Base-by-base conservation (phyloP, 768 basidiomycete genomes). In the Psilocybe subaeruginosa region DNA sequence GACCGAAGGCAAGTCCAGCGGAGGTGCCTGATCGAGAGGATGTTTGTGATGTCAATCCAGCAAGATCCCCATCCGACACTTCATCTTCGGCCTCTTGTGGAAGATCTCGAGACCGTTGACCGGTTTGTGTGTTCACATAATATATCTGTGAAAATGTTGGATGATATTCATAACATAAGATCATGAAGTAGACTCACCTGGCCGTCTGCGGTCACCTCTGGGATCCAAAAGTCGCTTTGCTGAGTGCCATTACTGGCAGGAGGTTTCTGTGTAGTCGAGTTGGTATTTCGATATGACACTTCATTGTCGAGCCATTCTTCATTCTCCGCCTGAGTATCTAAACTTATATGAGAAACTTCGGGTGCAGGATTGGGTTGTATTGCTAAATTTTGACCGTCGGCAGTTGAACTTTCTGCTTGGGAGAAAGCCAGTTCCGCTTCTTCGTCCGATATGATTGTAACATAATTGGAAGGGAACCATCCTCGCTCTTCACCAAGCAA, bases 401-500 rank as follows among this genome's bases (percentile, higher is more conserved):
- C 67, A 41, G 79, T 77, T 23, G 82, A 75, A 33, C 75, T 73
- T 58, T 87, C 82, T 27, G 82, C 78, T 56, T 78, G 79, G 8
- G 84, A 77, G 64, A 90, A 81, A 9, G 82, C 85, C 23, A 82
- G 73, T 61, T 93, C 93, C 2, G 88, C 92, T 69, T 93, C 92
- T 69, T 92, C 89, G 63, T 93, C 91, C 27, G 86, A 82, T 58
- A 98, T 87, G 48, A 85, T 72, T 50, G 80, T 77, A 48, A 97
- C 95, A 78, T 97, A 99, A 78, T 99, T 99, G 66, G 92, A 93
- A 19, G 97, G 97, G 75, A 99, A 97, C 94, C 94, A 97, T 59
- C 97, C 97, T 54, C 97, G 87, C 73, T 92, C 90, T 57, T 93
- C 91, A 51, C 88, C 86, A 19, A 97, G 82, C 61, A 97, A 78